Conservation (phyloP, 176 grass and related monocot genomes). For the Otatea glauca region DNA sequence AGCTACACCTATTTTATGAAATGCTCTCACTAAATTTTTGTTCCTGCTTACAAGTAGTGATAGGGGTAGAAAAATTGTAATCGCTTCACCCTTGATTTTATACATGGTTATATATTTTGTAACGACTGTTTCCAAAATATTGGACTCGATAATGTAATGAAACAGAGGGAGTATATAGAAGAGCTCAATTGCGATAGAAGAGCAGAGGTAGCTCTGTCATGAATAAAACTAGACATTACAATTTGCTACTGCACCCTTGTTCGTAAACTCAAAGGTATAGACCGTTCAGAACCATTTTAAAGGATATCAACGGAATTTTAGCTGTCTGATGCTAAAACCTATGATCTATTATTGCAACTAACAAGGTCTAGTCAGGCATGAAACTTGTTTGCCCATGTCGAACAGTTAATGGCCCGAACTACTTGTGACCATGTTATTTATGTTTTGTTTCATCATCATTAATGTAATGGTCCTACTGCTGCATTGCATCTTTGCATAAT, state of each 20-base stretch:
- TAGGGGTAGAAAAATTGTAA: neutral
- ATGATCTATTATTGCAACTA: neutral
- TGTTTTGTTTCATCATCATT: neutral
- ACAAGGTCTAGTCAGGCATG: neutral
- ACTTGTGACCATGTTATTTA: neutral
- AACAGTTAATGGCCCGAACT: neutral
- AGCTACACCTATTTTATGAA: neutral
- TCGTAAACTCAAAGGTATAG: neutral
- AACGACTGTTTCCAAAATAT: neutral
- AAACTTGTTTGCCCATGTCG: neutral
- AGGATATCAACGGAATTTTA: neutral
- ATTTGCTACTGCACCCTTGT: neutral
- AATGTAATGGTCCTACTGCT: constrained; percentile 1
- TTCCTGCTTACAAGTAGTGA: neutral
- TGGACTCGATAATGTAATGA: neutral
- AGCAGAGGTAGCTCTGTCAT: neutral
- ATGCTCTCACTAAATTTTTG: neutral
- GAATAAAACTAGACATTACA: neutral
- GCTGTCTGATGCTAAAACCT: neutral
- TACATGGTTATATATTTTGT: neutral
- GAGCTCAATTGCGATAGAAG: neutral
- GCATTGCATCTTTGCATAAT: neutral
- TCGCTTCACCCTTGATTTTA: neutral
- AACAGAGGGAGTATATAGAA: neutral
- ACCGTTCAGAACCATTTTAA: neutral